Base-by-base conservation (phyloP, 352 stramenopile species). In the Peronospora destructor region DNA sequence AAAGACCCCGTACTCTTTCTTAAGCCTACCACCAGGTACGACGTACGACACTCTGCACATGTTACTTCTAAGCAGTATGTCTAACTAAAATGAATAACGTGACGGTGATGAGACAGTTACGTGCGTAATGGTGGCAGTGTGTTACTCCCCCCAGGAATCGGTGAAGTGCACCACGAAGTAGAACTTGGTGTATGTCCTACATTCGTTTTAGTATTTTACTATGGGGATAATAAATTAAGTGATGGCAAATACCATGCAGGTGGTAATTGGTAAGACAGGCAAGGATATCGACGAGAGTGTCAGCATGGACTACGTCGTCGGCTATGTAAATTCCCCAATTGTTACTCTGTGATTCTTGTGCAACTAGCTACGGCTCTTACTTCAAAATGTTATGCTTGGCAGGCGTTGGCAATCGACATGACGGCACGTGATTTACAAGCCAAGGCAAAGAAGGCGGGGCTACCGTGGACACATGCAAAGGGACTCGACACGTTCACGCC, bases 121-220 rank as follows among this genome's bases (percentile, higher is more conserved):
- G 64, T 88, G 25, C 41, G 54, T 14, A 74, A 85, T 46, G 75
- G 73, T 38, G 66, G 68, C 17, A 74, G 49, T 12, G 77, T 92
- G 39, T 44, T 85, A 47, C 59, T 89, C 3, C 78, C 79, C 28
- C 70, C 77, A 11, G 76, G 69, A 13, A 85, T 88, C 25, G 79
- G 78, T 6, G 70, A 78, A 21, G 77, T 93, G 39, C 82, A 93
- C 36, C 77, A 93, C 61, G 82, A 93, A 69, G 79, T 93, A 28
- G 82, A 93, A 39, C 71, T 93, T 13, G 82, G 77, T 19, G 74
- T 87, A 56, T 21, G 69, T 68, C 9, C 1, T 38, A 0, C 4
- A 21, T 6, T 21, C 6, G 2, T 30, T 30, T 10, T 30, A 1
- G 8, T 10, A 30, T 1, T 30, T 30, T 30, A 30, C 6, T 10